phyloP scores from a whole-genome alignment of 768 basidiomycete species.

The Xerocomellus intermedius region DNA sequence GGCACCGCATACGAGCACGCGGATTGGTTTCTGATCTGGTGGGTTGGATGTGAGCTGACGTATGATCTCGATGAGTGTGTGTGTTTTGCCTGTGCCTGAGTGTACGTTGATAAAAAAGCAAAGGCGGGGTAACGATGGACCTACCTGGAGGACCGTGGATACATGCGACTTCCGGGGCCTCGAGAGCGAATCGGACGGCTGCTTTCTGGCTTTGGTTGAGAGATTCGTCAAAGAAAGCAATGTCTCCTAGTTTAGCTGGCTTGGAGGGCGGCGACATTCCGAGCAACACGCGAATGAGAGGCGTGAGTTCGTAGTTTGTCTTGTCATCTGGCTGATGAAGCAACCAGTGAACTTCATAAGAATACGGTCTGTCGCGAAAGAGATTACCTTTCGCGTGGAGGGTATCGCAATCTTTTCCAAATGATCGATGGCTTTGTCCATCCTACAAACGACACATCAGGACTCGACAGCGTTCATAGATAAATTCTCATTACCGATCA shows the following conservation, averaged over 20 bases:
- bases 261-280: slow-evolving; percentile 55
- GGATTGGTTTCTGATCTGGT: slow-evolving; percentile 44
- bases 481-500: slow-evolving; percentile 53
- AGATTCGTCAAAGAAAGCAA: slow-evolving; percentile 70
- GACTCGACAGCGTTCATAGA: not conserved
- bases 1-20: slow-evolving; percentile 87
- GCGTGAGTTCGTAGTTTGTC: slow-evolving; percentile 41
- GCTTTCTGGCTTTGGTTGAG: slow-evolving; percentile 84
- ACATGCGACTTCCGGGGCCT: slow-evolving; percentile 79
- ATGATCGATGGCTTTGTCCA: slow-evolving; percentile 79
- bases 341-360: not conserved
- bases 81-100: slow-evolving; percentile 89
- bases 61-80: slow-evolving; percentile 91
- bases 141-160: slow-evolving; percentile 97
- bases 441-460: slow-evolving; percentile 46
- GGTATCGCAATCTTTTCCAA: slow-evolving; percentile 48
- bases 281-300: slow-evolving; percentile 67
- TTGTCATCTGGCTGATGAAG: slow-evolving; percentile 39
- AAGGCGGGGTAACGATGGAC: not conserved
- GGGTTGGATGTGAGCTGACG: slow-evolving; percentile 67
- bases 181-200: slow-evolving; percentile 81
- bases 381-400: slow-evolving; percentile 23
- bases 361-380: not conserved
- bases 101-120: not conserved
- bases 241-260: slow-evolving; percentile 33